Evolutionary conservation across 805 yeast genomes (phyloP), one percentile per base, ranked within the genome.

Genomic region (Myxozyma kluyveri): DNA sequence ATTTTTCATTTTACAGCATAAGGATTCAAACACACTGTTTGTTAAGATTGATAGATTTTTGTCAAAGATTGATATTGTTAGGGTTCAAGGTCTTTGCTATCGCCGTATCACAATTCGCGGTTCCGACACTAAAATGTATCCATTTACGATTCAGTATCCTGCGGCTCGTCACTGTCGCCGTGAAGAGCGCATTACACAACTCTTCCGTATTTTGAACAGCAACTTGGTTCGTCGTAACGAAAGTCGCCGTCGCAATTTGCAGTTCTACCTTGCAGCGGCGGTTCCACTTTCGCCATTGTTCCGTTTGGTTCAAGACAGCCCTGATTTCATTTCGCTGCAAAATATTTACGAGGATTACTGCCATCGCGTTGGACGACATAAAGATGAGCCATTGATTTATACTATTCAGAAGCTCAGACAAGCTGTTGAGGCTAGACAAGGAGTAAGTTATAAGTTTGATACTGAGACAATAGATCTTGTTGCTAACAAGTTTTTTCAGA

Each of bases 161-260:
- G 95, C 98, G 14, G 96, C 96, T 10, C 82, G 99, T 61, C 96
- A 91, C 64, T 88, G 96, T 62, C 84, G 99, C 66, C 82, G 99
- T 48, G 99, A 93, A 66, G 99, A 93, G 65, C 79, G 96, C 48
- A 83, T 93, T 51, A 85, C 88, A 75, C 99, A 93, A 67, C 71
- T 93, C 58, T 90, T 89, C 75, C 79, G 96, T 59, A 81, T 93
- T 42, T 82, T 95, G 72, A 90, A 89, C 50, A 56, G 86, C 57
- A 82, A 86, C 1, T 71, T 95, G 49, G 74, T 83, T 0, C 81
- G 84, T 61, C 85, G 86, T 63, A 96, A 88, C 29, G 96, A 95
- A 69, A 81, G 95, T 2, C 82, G 96, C 60, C 82, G 89, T 42
- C 82, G 99, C 50, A 80, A 86, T 67, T 79, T 93, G 60, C 84